phyloP scores from a whole-genome alignment of 2,329 filamentous ascomycete species.

The Cordyceps tenuipes region DNA sequence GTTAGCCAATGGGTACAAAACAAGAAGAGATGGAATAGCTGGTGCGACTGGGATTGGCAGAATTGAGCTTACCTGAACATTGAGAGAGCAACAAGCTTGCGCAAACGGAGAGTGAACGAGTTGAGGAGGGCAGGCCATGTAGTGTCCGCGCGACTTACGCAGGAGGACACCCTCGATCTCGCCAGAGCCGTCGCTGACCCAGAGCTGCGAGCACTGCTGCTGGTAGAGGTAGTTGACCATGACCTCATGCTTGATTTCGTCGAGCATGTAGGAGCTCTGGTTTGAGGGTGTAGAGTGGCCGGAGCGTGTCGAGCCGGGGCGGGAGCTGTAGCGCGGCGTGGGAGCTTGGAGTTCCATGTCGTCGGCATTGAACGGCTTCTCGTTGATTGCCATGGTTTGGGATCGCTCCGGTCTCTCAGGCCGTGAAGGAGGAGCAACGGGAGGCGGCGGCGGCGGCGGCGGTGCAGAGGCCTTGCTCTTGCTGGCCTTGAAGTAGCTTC shows the following conservation, averaged over 20 bases:
- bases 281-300: constrained; percentile 33
- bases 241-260: constrained; percentile 71
- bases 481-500: constrained; percentile 52
- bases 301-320: constrained; percentile 42
- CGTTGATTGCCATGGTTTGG: constrained; percentile 23
- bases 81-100: constrained; percentile 56
- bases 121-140: constrained; percentile 64
- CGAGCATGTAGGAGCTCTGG: constrained; percentile 48
- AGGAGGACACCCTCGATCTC: constrained; percentile 65
- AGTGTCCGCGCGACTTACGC: constrained; percentile 57
- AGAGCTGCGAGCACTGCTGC: constrained; percentile 65
- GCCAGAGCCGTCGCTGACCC: constrained; percentile 62
- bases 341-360: constrained; percentile 43
- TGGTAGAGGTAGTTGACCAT: constrained; percentile 81
- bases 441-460: constrained; percentile 5
- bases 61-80: constrained; percentile 51
- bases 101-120: constrained; percentile 56
- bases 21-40: not conserved
- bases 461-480: constrained; percentile 13
- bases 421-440: constrained; percentile 14
- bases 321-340: constrained; percentile 39
- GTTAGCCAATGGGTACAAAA: not conserved
- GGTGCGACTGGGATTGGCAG: not conserved
- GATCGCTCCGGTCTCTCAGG: constrained; percentile 16
- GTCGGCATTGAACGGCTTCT: constrained; percentile 31